phyloP scores from a whole-genome alignment of 2,329 filamentous ascomycete genomes.

The Clarireedia monteithiana region DNA sequence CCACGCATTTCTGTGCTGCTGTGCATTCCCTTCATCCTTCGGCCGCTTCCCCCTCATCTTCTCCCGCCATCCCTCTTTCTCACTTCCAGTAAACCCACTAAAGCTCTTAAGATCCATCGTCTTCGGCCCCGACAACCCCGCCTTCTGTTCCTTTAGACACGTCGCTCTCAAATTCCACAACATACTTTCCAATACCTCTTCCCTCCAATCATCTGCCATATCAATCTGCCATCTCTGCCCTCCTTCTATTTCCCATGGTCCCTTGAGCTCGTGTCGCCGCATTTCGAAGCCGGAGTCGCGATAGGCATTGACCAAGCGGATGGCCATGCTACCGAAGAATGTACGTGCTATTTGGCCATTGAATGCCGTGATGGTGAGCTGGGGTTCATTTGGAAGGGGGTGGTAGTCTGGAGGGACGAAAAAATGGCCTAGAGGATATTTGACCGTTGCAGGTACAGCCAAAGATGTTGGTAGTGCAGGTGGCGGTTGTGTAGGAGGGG shows the following conservation, averaged over 20 bases:
- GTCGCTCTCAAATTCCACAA: not conserved
- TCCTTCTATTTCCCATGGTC: not conserved
- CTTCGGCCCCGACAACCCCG: too few relatives aligned
- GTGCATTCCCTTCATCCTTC: too few relatives aligned
- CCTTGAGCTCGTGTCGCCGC: not conserved
- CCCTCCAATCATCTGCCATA: not conserved
- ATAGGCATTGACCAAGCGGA: not conserved
- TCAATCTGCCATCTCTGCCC: not conserved
- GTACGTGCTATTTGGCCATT: not conserved
- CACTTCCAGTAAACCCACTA: not conserved
- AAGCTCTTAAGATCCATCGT: not conserved
- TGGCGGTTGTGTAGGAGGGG: too few relatives aligned
- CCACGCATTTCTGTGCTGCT: too few relatives aligned
- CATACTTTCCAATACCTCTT: not conserved
- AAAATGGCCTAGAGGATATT: conserved; percentile 4
- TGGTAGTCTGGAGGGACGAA: not conserved
- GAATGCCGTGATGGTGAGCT: not conserved
- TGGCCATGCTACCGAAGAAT: not conserved
- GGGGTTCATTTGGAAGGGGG: not conserved
- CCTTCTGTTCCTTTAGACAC: too few relatives aligned
- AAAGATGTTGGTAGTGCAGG: too few relatives aligned
- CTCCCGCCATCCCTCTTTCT: not conserved
- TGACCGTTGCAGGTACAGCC: not conserved
- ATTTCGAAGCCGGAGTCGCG: not conserved
- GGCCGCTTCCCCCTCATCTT: too few relatives aligned